Evolutionary conservation across 2,329 filamentous ascomycete genomes (phyloP).

Genomic region (Akanthomyces muscarius): DNA sequence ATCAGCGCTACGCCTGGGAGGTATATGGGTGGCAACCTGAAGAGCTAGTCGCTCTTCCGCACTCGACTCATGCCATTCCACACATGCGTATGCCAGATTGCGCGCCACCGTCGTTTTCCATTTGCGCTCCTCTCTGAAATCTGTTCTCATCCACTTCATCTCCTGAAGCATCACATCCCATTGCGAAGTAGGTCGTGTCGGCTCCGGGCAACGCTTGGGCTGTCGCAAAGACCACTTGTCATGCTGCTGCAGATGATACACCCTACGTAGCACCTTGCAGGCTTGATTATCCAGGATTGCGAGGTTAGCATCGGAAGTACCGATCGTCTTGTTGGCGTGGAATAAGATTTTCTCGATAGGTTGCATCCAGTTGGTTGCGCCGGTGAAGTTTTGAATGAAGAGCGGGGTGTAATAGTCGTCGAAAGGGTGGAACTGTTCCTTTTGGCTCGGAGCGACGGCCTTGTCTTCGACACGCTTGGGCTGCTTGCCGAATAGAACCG

Average conservation of each 20-base stretch:
- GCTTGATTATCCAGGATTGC: slow-evolving; percentile 84
- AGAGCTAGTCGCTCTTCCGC: slow-evolving; percentile 61
- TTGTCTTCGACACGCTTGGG: slow-evolving; percentile 47
- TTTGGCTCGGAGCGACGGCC: slow-evolving; percentile 36
- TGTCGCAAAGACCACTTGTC: slow-evolving; percentile 93
- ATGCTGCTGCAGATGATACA: slow-evolving; percentile 85
- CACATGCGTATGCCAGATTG: slow-evolving; percentile 77
- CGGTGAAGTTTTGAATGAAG: slow-evolving; percentile 56
- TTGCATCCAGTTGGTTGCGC: slow-evolving; percentile 56
- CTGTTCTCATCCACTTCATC: slow-evolving; percentile 97
- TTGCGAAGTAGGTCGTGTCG: slow-evolving; percentile 70
- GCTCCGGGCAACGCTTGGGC: slow-evolving; percentile 78
- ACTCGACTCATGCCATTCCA: slow-evolving; percentile 69
- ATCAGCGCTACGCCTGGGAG: slow-evolving; percentile 33
- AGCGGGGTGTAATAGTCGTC: slow-evolving; percentile 63
- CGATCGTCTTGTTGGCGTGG: slow-evolving; percentile 84
- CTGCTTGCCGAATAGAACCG: slow-evolving; percentile 74
- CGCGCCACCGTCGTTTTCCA: slow-evolving; percentile 84
- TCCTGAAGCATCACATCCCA: slow-evolving; percentile 85
- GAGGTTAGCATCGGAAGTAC: slow-evolving; percentile 77
- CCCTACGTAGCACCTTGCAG: slow-evolving; percentile 76
- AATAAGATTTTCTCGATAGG: slow-evolving; percentile 68
- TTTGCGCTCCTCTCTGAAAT: slow-evolving; percentile 89
- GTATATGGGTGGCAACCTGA: slow-evolving; percentile 59
- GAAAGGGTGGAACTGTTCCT: slow-evolving; percentile 42